Evolutionary conservation across 768 basidiomycete species (phyloP).

Genomic region (Lactarius hatsudake): DNA sequence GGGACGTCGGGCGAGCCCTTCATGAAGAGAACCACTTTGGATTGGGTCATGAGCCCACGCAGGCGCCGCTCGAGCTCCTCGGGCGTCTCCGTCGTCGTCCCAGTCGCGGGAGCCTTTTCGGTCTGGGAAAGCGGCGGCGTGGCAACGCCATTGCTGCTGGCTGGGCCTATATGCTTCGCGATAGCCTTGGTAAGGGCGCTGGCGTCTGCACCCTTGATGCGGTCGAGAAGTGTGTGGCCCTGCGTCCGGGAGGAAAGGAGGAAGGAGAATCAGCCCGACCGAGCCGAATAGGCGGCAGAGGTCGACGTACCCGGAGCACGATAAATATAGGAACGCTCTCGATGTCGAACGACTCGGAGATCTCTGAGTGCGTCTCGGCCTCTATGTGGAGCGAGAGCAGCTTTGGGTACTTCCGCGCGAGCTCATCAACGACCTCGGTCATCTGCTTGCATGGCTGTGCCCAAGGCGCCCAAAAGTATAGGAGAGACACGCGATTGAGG

Average conservation of each 20-base stretch:
- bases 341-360: constrained; percentile 90
- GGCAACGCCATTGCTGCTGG: constrained; percentile 25
- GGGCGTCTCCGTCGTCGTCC: constrained; percentile 42
- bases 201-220: constrained; percentile 80
- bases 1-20: constrained; percentile 58
- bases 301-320: constrained; percentile 63
- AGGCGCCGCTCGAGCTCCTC: constrained; percentile 70
- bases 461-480: constrained; percentile 95
- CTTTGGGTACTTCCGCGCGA: constrained; percentile 66
- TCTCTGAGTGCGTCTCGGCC: constrained; percentile 71
- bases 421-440: constrained; percentile 72
- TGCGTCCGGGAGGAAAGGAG: constrained; percentile 35
- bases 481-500: constrained; percentile 75
- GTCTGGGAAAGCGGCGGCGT: constrained; percentile 50
- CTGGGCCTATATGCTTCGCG: constrained; percentile 48
- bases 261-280: not conserved
- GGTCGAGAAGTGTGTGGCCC: constrained; percentile 85
- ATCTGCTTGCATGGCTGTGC: constrained; percentile 89
- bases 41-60: constrained; percentile 68
- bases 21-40: constrained; percentile 61
- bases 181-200: constrained; percentile 57
- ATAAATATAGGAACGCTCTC: constrained; percentile 85
- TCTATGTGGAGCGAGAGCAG: constrained; percentile 75
- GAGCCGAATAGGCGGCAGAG: not conserved
- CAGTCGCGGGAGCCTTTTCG: constrained; percentile 31